phyloP scores from a whole-genome alignment of 1,284 basidiomycete species.

The Leccinum pseudoinsigne region DNA sequence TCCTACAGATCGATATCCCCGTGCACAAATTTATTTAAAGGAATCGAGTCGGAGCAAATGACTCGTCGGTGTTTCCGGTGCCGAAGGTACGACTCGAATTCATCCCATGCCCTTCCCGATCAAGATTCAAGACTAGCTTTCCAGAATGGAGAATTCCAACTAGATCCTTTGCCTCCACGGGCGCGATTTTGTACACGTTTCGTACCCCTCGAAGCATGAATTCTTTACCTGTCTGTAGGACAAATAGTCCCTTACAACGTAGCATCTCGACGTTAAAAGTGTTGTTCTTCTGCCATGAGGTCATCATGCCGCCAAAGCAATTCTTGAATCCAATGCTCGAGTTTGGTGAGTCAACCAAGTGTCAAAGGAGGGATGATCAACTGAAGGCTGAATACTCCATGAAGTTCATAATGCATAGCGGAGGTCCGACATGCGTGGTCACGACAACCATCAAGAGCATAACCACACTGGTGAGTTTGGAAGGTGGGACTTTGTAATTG shows the following conservation, averaged over 20 bases:
- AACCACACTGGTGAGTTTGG: slow-evolving; percentile 29
- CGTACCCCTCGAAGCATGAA: slow-evolving; percentile 86
- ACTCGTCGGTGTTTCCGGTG: neutral
- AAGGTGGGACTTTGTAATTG: slow-evolving; percentile 28
- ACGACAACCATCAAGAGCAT: slow-evolving; percentile 29
- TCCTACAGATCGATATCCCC: neutral
- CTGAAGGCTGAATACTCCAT: slow-evolving; percentile 73
- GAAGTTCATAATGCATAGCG: slow-evolving; percentile 58
- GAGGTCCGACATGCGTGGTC: slow-evolving; percentile 8
- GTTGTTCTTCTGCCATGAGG: slow-evolving; percentile 15
- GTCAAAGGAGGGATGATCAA: slow-evolving; percentile 63
- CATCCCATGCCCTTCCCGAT: slow-evolving; percentile 73
- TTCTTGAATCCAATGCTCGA: slow-evolving; percentile 79
- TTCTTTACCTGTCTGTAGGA: slow-evolving; percentile 49
- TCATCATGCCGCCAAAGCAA: slow-evolving; percentile 74
- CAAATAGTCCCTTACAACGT: slow-evolving; percentile 82
- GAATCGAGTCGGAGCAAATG: no score
- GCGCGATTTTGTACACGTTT: slow-evolving; percentile 78
- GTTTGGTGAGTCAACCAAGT: slow-evolving; percentile 40
- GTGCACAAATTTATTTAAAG: neutral
- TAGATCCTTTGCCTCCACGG: slow-evolving; percentile 40
- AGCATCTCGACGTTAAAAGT: slow-evolving; percentile 56
- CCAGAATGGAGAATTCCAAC: slow-evolving; percentile 58
- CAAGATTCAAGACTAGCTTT: slow-evolving; percentile 73
- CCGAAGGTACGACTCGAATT: slow-evolving; percentile 13